phyloP scores from a whole-genome alignment of 2,329 filamentous ascomycete species.

The Trichoderma asperellum region DNA sequence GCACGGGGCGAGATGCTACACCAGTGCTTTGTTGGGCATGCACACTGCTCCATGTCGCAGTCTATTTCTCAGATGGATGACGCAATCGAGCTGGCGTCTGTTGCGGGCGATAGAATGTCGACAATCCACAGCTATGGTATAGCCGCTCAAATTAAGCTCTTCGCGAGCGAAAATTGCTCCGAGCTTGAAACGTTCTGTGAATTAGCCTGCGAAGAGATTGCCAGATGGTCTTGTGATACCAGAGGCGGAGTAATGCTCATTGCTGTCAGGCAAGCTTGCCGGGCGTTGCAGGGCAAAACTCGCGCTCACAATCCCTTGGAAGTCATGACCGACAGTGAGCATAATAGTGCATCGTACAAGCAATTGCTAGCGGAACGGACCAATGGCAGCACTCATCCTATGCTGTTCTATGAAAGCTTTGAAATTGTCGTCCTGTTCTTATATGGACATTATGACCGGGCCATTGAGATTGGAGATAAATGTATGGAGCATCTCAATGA shows the following conservation, averaged over 20 bases:
- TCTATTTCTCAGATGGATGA: conserved; percentile 65
- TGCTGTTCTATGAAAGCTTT: conserved; percentile 70
- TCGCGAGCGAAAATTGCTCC: conserved; percentile 67
- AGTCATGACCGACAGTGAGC: conserved; percentile 70
- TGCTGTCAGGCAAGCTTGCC: conserved; percentile 65
- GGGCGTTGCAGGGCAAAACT: conserved; percentile 78
- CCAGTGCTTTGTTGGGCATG: conserved; percentile 70
- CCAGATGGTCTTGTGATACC: conserved; percentile 71
- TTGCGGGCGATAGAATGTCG: conserved; percentile 71
- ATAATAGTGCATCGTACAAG: conserved; percentile 63
- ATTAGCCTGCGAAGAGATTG: conserved; percentile 73
- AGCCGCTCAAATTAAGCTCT: conserved; percentile 68
- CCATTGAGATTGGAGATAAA: conserved; percentile 58
- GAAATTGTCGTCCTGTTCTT: conserved; percentile 66
- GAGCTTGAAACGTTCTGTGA: conserved; percentile 73
- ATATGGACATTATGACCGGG: conserved; percentile 64
- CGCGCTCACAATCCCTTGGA: conserved; percentile 51
- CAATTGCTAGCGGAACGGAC: conserved; percentile 58
- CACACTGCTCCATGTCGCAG: conserved; percentile 64
- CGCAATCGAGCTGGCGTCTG: conserved; percentile 67
- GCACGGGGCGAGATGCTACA: conserved; percentile 72
- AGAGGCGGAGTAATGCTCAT: conserved; percentile 72
- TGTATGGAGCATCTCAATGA: conserved; percentile 53
- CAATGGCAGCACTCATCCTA: conserved; percentile 64
- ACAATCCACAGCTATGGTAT: conserved; percentile 74